Evolutionary conservation across 1,284 basidiomycete species (phyloP).

Genomic region (Moesziomyces sp.): DNA sequence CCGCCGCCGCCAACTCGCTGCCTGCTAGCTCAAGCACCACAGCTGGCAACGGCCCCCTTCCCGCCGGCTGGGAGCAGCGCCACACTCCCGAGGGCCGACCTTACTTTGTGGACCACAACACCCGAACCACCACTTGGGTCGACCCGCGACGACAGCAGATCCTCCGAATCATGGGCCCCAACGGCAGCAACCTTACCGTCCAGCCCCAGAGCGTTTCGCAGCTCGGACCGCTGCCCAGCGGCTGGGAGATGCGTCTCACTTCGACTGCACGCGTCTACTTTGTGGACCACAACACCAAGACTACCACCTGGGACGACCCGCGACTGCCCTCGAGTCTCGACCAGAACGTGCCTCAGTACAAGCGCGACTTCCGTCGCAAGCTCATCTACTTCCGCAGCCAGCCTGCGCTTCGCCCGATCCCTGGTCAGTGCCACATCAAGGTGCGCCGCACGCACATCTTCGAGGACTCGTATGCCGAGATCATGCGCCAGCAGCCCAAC

Average conservation of each 20-base stretch:
- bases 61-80: constrained; percentile 97
- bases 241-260: constrained; percentile 97
- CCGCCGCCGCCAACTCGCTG: constrained; percentile 39
- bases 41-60: constrained; percentile 82
- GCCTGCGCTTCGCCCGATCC: constrained; percentile 82
- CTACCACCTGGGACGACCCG: constrained; percentile 94
- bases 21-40: constrained; percentile 72
- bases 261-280: constrained; percentile 93
- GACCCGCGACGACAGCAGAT: constrained; percentile 92
- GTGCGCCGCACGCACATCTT: constrained; percentile 91
- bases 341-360: constrained; percentile 97
- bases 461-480: constrained; percentile 94
- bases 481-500: constrained; percentile 92
- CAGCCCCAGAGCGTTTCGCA: constrained; percentile 85
- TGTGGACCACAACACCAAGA: constrained; percentile 93
- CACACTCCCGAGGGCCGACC: constrained; percentile 96
- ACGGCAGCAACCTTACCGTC: constrained; percentile 79
- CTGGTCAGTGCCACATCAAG: constrained; percentile 96
- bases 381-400: constrained; percentile 99
- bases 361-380: constrained; percentile 97
- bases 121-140: constrained; percentile 96
- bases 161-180: constrained; percentile 85
- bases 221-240: constrained; percentile 92
- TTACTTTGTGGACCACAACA: constrained; percentile 93
- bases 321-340: constrained; percentile 84